Conservation (phyloP, 2,329 filamentous ascomycete species). For the Parafenestella ontariensis region DNA sequence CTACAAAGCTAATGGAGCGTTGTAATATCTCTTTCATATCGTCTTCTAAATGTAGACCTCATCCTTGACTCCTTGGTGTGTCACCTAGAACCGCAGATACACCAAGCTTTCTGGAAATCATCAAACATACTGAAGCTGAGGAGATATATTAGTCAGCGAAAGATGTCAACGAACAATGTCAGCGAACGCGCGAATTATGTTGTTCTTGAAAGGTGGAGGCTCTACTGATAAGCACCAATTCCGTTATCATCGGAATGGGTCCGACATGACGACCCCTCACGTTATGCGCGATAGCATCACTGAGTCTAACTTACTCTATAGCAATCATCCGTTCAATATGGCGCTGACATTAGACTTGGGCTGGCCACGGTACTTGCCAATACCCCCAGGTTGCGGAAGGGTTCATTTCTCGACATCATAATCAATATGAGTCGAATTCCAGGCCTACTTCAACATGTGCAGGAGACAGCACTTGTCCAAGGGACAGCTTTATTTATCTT, state of each 20-base stretch:
- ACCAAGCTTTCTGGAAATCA: background rate
- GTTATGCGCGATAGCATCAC: conserved; percentile 5
- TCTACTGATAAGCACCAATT: conserved; percentile 10
- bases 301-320: background rate
- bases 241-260: conserved; percentile 19
- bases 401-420: too few species aligned
- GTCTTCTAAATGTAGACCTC: background rate
- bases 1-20: background rate
- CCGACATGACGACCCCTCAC: conserved; percentile 20
- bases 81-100: background rate
- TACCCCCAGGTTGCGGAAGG: background rate
- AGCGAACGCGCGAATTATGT: background rate
- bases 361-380: background rate
- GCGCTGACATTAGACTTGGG: background rate
- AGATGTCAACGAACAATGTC: background rate
- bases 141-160: background rate
- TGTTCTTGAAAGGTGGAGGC: conserved; percentile 7
- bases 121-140: background rate
- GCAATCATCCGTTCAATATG: background rate
- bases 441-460: conserved; percentile 1
- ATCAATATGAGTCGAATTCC: conserved; percentile 6
- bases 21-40: background rate
- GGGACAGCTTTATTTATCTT: background rate
- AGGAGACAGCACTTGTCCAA: conserved; percentile 4
- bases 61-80: too few species aligned